Conservation (phyloP, 768 basidiomycete species). For the Auricularia heimuer region DNA sequence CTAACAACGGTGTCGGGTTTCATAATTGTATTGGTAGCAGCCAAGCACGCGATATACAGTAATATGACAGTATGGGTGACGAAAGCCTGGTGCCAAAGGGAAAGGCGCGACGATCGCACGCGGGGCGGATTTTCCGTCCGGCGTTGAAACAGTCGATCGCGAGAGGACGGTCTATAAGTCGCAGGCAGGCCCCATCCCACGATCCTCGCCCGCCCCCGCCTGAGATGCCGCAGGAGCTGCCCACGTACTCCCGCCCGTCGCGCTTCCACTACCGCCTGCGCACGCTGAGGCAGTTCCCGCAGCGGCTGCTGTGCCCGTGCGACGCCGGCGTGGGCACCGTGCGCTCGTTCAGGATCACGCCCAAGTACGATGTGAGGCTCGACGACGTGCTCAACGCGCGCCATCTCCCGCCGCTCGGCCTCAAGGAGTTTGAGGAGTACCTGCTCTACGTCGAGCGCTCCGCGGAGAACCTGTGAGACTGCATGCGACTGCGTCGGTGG, state of each 20-base stretch:
- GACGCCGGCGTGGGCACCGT: conserved; percentile 13
- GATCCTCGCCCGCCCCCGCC: background rate
- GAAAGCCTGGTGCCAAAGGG: conserved; percentile 3
- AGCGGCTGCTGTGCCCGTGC: conserved; percentile 9
- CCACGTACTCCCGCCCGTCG: background rate
- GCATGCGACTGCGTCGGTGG: conserved; percentile 5
- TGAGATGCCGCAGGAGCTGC: background rate
- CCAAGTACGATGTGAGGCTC: conserved; percentile 54
- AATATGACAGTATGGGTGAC: background rate
- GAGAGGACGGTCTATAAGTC: background rate
- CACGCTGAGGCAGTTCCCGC: conserved; percentile 8
- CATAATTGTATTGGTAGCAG: background rate
- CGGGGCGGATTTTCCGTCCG: conserved; percentile 5
- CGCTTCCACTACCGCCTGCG: conserved; percentile 7
- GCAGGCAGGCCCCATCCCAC: background rate
- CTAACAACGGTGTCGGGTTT: background rate
- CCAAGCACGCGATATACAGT: no score
- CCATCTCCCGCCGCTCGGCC: conserved; percentile 68
- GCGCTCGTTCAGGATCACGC: conserved; percentile 33
- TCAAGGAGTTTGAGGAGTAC: conserved; percentile 74
- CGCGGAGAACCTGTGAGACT: conserved; percentile 60
- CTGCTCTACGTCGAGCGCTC: conserved; percentile 66
- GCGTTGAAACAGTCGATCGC: background rate
- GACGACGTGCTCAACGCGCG: conserved; percentile 69
- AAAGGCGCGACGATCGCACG: background rate